A percentile compares a stretch with the other conserved stretches of the same genome.
Conservation (phyloP, 2,329 filamentous ascomycete genomes). For the Ascocoryne sarcoides region DNA sequence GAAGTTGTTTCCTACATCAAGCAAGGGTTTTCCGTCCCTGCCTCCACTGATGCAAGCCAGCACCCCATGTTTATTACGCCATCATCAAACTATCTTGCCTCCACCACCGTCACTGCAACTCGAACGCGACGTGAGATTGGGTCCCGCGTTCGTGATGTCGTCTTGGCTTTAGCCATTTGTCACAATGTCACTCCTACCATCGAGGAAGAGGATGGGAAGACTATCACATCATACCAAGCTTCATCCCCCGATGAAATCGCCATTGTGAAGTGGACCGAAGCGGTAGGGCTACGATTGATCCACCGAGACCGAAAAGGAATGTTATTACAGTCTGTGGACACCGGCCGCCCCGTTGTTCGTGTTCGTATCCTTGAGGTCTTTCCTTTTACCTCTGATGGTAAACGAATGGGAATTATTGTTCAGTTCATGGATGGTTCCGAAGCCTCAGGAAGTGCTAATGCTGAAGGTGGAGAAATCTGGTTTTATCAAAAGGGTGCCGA, state of each 20-base stretch:
- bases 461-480: slow-evolving; percentile 73
- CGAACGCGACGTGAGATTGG: slow-evolving; percentile 89
- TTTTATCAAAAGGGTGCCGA: slow-evolving; percentile 99
- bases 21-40: slow-evolving; percentile 63
- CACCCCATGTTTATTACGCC: slow-evolving; percentile 59
- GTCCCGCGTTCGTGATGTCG: slow-evolving; percentile 82
- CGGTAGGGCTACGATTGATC: slow-evolving; percentile 74
- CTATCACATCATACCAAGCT: slow-evolving; percentile 82
- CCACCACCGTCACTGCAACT: slow-evolving; percentile 54
- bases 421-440: slow-evolving; percentile 62
- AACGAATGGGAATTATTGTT: slow-evolving; percentile 95
- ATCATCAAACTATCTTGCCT: slow-evolving; percentile 57
- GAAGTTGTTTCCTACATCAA: slow-evolving; percentile 81
- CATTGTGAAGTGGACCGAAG: slow-evolving; percentile 92
- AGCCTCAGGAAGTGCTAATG: slow-evolving; percentile 35
- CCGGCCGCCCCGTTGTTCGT: slow-evolving; percentile 65
- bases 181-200: slow-evolving; percentile 94
- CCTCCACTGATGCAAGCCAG: slow-evolving; percentile 37
- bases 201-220: slow-evolving; percentile 72
- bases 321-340: slow-evolving; percentile 67
- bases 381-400: slow-evolving; percentile 95
- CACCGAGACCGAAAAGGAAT: slow-evolving; percentile 85
- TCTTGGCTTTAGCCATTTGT: slow-evolving; percentile 84
- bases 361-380: slow-evolving; percentile 91
- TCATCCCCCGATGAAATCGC: slow-evolving; percentile 97